Evolutionary conservation across 805 yeast genomes (phyloP), one percentile per base, ranked within the genome.

Genomic region (Candida cerambycidarum): DNA sequence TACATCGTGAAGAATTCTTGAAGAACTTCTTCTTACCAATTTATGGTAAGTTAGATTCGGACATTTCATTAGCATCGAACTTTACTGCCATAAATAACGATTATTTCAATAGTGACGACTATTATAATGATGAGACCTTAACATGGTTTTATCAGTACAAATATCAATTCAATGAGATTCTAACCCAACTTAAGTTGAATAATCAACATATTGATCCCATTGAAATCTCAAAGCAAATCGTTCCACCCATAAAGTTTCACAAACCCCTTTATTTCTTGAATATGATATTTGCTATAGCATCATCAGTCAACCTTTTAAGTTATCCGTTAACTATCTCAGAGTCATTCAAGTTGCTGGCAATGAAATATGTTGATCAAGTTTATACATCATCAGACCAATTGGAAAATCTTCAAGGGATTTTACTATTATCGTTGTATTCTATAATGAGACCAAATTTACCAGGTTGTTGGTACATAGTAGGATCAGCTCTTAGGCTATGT

Each of bases 401-500:
- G 29, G 95, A 86, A 52, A 73, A 85, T 1, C 61, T 89, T 3
- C 92, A 85, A 55, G 89, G 90, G 0, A 67, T 86, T 11, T 58
- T 89, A 13, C 65, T 87, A 11, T 63, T 85, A 32, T 79, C 92
- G 0, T 57, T 83, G 4, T 89, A 85, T 57, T 80, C 95, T 0
- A 72, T 84, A 25, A 88, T 89, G 96, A 73, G 96, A 44, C 97
- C 97, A 0, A 82, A 92, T 1, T 78, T 79, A 11, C 96, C 96
- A 0, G 93, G 96, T 3, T 88, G 87, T n/a, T 89, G 97, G 97
- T 87, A 87, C 58, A 79, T 85, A 3, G 65, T 87, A 49, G 96
- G 96, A 0, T 78, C 87, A 1, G 89, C 92, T 0, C 62, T 88
- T 38, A 72, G 97, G 46, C 62, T 87, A 38, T 82, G 92, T 52